Conservation (phyloP, 192 early-diverging fungal species). For the Haplosporangium gracile region DNA sequence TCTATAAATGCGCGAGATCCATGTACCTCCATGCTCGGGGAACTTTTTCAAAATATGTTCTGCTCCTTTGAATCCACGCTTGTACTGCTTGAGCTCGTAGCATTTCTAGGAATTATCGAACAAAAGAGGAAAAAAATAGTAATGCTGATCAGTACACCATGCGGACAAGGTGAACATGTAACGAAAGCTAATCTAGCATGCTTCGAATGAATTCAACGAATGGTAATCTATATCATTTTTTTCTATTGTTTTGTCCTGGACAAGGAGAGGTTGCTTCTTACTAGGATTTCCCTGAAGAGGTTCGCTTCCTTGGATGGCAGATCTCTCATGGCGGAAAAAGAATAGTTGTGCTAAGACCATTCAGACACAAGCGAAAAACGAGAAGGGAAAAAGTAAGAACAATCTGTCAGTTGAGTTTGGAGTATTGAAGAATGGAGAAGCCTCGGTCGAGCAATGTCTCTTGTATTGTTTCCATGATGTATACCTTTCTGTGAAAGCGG, state of each 20-base stretch:
- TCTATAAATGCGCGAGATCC: background rate
- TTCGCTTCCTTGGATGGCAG: slow-evolving; percentile 80
- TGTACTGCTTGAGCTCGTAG: slow-evolving; percentile 95
- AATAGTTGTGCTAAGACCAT: background rate
- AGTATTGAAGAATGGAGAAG: no score
- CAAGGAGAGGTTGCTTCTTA: slow-evolving; percentile 33
- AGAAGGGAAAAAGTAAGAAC: no score
- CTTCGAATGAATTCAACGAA: background rate
- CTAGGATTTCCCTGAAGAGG: slow-evolving; percentile 78
- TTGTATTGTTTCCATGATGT: no score
- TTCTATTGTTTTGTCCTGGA: no score
- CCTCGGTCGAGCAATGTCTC: no score
- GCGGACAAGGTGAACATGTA: background rate
- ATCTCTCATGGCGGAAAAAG: slow-evolving; percentile 56
- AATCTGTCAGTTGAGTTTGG: no score
- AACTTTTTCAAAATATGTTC: slow-evolving; percentile 95
- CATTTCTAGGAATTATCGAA: slow-evolving; percentile 70
- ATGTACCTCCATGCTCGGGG: slow-evolving; percentile 88
- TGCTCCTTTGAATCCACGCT: slow-evolving; percentile 89
- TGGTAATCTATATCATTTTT: background rate
- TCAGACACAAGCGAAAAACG: no score
- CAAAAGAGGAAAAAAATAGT: background rate
- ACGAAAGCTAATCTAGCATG: slow-evolving; percentile 23
- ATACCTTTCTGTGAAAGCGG: no score
- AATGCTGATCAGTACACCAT: background rate